A percentile compares a stretch with the other conserved stretches of the same genome.
phyloP scores from a whole-genome alignment of 768 basidiomycete species.

The Suillus tomentosus region DNA sequence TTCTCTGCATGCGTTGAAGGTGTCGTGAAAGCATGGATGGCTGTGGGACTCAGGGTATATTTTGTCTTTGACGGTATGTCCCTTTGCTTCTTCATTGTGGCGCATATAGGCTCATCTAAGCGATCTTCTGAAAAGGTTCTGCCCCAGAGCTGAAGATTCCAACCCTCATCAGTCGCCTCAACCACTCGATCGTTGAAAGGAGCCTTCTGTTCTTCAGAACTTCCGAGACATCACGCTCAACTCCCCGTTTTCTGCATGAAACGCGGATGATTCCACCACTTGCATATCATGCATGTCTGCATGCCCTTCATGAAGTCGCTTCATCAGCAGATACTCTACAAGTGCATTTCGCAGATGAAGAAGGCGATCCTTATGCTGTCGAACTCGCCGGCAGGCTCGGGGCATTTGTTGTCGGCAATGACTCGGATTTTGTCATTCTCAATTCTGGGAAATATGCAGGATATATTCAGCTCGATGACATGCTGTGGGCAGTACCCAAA shows the following conservation, averaged over 20 bases:
- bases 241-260: conserved; percentile 69
- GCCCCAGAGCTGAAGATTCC: conserved; percentile 72
- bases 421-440: conserved; percentile 82
- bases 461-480: conserved; percentile 74
- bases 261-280: conserved; percentile 77
- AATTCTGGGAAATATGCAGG: conserved; percentile 77
- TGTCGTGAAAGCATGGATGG: conserved; percentile 68
- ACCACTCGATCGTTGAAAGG: conserved; percentile 58
- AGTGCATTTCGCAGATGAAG: conserved; percentile 76
- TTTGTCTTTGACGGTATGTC: conserved; percentile 84
- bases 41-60: conserved; percentile 60
- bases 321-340: conserved; percentile 42
- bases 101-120: conserved; percentile 17
- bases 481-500: conserved; percentile 57
- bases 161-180: conserved; percentile 61
- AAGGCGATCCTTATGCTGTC: conserved; percentile 83
- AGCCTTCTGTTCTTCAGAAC: conserved; percentile 82
- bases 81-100: neutral
- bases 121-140: conserved; percentile 49
- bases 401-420: conserved; percentile 75
- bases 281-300: conserved; percentile 55
- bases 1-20: conserved; percentile 50
- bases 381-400: conserved; percentile 74
- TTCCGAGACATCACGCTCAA: conserved; percentile 61
- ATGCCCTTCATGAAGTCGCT: conserved; percentile 48